phyloP scores from a whole-genome alignment of 345 rosid species.

The Pistacia atlantica region DNA sequence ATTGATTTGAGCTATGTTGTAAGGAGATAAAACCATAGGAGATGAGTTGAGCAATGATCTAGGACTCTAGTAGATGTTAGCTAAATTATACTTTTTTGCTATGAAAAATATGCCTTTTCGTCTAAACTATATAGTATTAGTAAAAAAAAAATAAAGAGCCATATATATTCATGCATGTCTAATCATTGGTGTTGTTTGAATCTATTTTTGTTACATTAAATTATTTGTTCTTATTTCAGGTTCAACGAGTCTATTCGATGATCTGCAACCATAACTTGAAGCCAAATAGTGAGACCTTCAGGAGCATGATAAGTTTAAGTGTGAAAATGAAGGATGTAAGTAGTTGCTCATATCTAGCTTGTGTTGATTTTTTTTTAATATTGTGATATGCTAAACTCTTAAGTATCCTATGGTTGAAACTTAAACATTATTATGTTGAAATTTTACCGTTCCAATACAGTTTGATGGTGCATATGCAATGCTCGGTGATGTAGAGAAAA shows the following conservation, averaged over 20 bases:
- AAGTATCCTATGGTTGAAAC: background rate
- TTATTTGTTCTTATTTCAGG: conserved; percentile 43
- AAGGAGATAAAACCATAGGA: background rate
- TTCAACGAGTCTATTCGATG: conserved; percentile 57
- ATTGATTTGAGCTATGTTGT: background rate
- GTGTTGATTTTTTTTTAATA: background rate
- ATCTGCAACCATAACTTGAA: conserved; percentile 51
- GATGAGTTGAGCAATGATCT: background rate
- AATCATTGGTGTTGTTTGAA: background rate
- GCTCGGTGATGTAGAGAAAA: conserved; percentile 62
- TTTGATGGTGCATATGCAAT: conserved; percentile 71
- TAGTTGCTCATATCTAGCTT: conserved; percentile 15
- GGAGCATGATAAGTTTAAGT: conserved; percentile 63
- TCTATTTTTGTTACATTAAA: background rate
- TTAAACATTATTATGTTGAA: background rate
- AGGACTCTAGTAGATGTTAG: background rate
- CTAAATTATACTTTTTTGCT: background rate
- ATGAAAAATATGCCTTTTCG: background rate
- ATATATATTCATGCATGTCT: background rate
- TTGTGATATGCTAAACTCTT: conserved; percentile 5
- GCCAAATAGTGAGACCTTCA: conserved; percentile 71
- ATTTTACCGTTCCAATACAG: conserved; percentile 39
- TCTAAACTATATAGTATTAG: background rate
- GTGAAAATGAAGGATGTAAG: conserved; percentile 85
- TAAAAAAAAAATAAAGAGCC: background rate